Conservation (phyloP, 257 asterid genomes). For the Capsicum baccatum region DNA sequence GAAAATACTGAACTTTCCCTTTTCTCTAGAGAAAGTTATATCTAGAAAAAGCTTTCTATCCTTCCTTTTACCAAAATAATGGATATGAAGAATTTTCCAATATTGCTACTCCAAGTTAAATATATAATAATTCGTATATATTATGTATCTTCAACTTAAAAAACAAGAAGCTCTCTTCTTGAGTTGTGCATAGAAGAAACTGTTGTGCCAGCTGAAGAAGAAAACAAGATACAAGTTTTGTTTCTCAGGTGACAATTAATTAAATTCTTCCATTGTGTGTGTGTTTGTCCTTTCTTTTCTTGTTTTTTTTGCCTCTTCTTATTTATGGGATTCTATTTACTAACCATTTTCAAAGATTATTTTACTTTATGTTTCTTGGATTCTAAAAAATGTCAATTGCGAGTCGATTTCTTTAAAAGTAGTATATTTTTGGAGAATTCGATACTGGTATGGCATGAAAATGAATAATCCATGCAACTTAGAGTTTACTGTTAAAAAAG, state of each 20-base stretch:
- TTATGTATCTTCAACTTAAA: neutral
- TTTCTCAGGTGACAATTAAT: neutral
- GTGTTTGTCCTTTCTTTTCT: neutral
- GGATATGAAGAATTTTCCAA: slow-evolving; percentile 9
- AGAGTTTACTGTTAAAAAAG: too few relatives aligned
- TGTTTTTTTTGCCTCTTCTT: neutral
- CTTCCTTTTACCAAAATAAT: neutral
- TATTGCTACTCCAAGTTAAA: neutral
- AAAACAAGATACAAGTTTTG: neutral
- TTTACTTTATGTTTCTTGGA: too few relatives aligned
- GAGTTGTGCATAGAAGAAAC: neutral
- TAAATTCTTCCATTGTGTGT: neutral
- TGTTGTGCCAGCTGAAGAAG: neutral
- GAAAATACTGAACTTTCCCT: slow-evolving; percentile 25
- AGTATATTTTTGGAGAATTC: too few relatives aligned
- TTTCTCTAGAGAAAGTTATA: neutral
- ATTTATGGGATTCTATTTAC: neutral
- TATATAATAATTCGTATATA: neutral
- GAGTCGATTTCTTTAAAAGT: too few relatives aligned
- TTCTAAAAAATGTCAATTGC: too few relatives aligned
- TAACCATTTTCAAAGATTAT: neutral
- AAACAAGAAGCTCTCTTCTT: neutral
- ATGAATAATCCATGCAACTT: too few relatives aligned
- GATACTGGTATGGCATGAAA: too few relatives aligned
- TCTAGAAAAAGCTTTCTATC: slow-evolving; percentile 3